Evolutionary conservation across 345 rosid species (phyloP), one percentile per base, ranked within the genome.

Genomic region (Corchorus capsularis): DNA sequence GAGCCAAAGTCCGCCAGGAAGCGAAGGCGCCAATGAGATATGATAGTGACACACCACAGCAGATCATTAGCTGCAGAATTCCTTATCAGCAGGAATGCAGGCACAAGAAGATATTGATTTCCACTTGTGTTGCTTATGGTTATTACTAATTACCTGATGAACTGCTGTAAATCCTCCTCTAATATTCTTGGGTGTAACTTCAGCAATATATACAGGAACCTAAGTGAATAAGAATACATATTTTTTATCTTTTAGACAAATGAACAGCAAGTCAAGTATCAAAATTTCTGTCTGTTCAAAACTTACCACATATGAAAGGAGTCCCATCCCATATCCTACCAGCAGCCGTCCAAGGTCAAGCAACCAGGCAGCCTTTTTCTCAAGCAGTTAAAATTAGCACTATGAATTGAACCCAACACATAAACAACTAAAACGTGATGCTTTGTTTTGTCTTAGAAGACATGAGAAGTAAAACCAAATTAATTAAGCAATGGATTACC

Each of bases 121-220:
- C 45, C 50, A 34, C 43, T 8, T 37, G 3, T 19, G 52, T 78
- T 72, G 52, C 32, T 64, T 34, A 61, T 39, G 6, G 22, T 13
- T 20, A 56, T 81, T 75, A 91, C 94, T 13, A 32, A 56, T 81
- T 75, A 91, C 94, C 88, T 85, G 90, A 79, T 89, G 87, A 67
- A 85, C 83, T 4, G 98, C 81, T 17, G 97, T 89, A 80, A 89
- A 88, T 53, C 89, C 89, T 82, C 98, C 97, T 71, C 97, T 82
- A 52, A 90, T 74, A 52, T 85, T 77, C 81, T 89, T 91, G 13
- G 97, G 97, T 12, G 98, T 88, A 27, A 94, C 83, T 86, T 94
- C 98, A 65, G 96, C 98, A 72, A 94, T 90, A 81, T 86, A 94
- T 34, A 94, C 66, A 0, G 97, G 97, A 43, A 89, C 93, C 97